A percentile compares a stretch with the other conserved stretches of the same genome.
Conservation (phyloP, 345 rosid species). For the Arabidopsis suecica region DNA sequence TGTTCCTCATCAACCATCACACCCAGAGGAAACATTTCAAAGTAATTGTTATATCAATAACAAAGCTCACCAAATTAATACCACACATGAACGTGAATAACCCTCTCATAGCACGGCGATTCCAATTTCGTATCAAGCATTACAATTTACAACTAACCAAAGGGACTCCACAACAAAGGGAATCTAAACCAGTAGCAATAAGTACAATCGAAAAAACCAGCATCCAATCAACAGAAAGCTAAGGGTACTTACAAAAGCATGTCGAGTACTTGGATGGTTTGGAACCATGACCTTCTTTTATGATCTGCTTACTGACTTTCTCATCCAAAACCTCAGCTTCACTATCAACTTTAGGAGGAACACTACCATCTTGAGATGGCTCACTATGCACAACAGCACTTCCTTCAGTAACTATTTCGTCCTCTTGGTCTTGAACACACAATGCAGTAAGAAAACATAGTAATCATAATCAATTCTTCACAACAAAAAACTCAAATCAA, state of each 20-base stretch:
- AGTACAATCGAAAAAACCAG: background rate
- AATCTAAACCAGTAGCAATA: slow-evolving; percentile 8
- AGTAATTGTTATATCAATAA: no score
- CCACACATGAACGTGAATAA: slow-evolving; percentile 11
- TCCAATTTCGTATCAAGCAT: slow-evolving; percentile 5
- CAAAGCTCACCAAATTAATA: slow-evolving; percentile 7
- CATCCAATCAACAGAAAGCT: background rate
- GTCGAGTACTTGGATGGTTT: slow-evolving; percentile 91
- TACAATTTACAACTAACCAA: background rate
- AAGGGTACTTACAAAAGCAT: slow-evolving; percentile 74
- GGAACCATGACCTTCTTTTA: slow-evolving; percentile 87
- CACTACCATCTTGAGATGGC: slow-evolving; percentile 61
- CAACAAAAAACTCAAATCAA: no score
- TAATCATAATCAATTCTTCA: slow-evolving; percentile 13
- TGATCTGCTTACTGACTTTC: slow-evolving; percentile 71
- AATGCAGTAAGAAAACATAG: slow-evolving; percentile 3
- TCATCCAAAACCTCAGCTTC: slow-evolving; percentile 70
- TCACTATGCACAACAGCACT: slow-evolving; percentile 64
- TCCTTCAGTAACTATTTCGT: slow-evolving; percentile 63
- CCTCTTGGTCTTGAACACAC: slow-evolving; percentile 53
- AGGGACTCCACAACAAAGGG: slow-evolving; percentile 7
- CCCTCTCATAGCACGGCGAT: background rate
- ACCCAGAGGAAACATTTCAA: background rate
- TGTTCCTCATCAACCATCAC: slow-evolving; percentile 12
- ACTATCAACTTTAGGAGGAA: slow-evolving; percentile 77